Evolutionary conservation across 192 early-diverging fungal genomes (phyloP), one percentile per base, ranked within the genome.

Genomic region (Rhizophagus clarus): DNA sequence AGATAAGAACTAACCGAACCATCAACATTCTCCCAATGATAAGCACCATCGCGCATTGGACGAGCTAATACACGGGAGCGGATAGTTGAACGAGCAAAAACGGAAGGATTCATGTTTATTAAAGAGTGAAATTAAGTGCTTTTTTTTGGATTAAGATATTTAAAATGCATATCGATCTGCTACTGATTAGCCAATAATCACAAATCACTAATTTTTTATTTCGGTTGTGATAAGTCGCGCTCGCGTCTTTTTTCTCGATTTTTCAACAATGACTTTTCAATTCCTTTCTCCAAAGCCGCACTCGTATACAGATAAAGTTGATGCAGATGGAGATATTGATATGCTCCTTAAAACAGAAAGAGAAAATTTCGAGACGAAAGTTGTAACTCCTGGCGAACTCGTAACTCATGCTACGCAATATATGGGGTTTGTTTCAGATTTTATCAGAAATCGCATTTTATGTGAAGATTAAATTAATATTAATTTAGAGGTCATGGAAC

Each of bases 401-500:
- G 88, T 96, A 40, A 94, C 93, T 3, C 64, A 83, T 2, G 94
- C 94, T 81, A 80, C 90, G n/a, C 88, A 89, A 45, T 95, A 90
- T 84, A 95, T 95, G 94, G 85, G 91, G 90, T 91, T 83, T 63
- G 45, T 69, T 49, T 77, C 76, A 24, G 78, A 84, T 42, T 64
- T 81, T 60, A 87, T 45, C 31, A 76, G 17, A 28, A 32, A 60
- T 73, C 82, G 22, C 17, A 26, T 61, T 42, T 3, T 17, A 29
- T 34, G 20, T 62, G 15, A 51, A 14, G 14, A 34, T 61, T 31
- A 26, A 62, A 66, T 40, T 32, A 28, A 62, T 32, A 32, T 14
- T 61, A n/a, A 31, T 28, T 37, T 81, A 93, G 93, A 75, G 95
- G 95, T 22, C 96, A 96, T 81, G 96, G 96, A 74, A 96, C 96